Evolutionary conservation across 192 early-diverging fungal species (phyloP).

Genomic region (Podila minutissima): DNA sequence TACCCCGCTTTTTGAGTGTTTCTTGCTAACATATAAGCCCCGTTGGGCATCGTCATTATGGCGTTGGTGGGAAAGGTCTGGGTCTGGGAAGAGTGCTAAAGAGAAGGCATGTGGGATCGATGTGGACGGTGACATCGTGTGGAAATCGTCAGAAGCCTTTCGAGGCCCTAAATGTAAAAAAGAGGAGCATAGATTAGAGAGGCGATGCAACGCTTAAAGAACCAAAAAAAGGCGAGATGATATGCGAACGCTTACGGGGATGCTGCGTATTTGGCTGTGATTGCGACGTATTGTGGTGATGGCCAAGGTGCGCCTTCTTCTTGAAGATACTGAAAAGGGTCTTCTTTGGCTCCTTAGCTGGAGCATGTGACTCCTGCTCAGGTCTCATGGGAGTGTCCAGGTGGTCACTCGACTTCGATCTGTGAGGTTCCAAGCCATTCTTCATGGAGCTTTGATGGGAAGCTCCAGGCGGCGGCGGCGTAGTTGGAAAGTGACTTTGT

Average conservation of each 20-base stretch:
- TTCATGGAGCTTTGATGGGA: constrained; percentile 32
- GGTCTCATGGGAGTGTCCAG: constrained; percentile 11
- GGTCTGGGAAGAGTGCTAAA: constrained; percentile 20
- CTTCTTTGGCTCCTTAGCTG: constrained; percentile 38
- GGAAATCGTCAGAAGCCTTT: constrained; percentile 27
- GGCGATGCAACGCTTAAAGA: no score
- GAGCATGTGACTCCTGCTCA: constrained; percentile 16
- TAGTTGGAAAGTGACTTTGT: constrained; percentile 2
- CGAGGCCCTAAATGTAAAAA: constrained; percentile 14
- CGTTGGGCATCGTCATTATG: constrained; percentile 23
- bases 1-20: not conserved
- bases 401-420: constrained; percentile 38
- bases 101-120: constrained; percentile 16
- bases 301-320: constrained; percentile 14
- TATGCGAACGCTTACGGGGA: constrained; percentile 3
- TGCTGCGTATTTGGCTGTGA: constrained; percentile 1
- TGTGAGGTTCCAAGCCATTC: constrained; percentile 19
- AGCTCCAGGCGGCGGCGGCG: constrained; percentile 7
- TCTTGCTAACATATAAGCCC: constrained; percentile 20
- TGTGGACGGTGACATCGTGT: not conserved
- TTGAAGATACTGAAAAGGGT: constrained; percentile 26
- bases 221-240: not conserved
- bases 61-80: constrained; percentile 17
- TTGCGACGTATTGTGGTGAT: constrained; percentile 10
- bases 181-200: not conserved